Conservation (phyloP, 1,284 basidiomycete genomes). For the Meira nashicola region DNA sequence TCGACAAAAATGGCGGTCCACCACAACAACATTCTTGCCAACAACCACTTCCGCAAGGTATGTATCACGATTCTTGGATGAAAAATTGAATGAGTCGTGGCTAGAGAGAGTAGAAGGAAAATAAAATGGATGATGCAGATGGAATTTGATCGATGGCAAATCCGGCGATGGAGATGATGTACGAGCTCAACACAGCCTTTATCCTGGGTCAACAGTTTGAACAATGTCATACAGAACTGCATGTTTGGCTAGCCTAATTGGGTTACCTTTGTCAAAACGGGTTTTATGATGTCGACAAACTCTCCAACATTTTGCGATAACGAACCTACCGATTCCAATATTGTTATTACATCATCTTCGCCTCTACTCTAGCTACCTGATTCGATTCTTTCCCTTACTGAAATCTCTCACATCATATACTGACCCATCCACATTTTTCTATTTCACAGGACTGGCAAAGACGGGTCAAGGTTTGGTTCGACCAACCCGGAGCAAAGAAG, state of each 20-base stretch:
- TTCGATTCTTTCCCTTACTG: neutral
- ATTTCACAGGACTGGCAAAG: constrained; percentile 59
- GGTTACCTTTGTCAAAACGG: too few species aligned
- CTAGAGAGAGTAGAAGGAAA: neutral
- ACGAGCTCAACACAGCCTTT: neutral
- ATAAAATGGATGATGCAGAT: constrained; percentile 1
- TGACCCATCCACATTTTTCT: neutral
- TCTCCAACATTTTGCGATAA: neutral
- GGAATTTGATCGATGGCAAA: neutral
- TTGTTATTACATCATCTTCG: neutral
- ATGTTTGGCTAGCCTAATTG: too few species aligned
- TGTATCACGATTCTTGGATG: too few species aligned
- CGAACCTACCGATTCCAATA: neutral
- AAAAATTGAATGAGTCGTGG: too few species aligned
- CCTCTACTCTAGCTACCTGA: neutral
- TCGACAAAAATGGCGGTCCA: constrained; percentile 43
- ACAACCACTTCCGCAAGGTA: constrained; percentile 93
- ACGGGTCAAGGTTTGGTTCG: constrained; percentile 94
- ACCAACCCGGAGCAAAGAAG: constrained; percentile 97
- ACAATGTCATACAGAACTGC: too few species aligned
- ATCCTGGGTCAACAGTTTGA: too few species aligned
- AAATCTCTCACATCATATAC: neutral
- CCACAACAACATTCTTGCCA: constrained; percentile 53
- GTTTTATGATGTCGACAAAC: neutral
- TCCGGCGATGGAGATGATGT: neutral